Evolutionary conservation across 768 basidiomycete species (phyloP), one percentile per base, ranked within the genome.

Genomic region (Mycena capillaripes): DNA sequence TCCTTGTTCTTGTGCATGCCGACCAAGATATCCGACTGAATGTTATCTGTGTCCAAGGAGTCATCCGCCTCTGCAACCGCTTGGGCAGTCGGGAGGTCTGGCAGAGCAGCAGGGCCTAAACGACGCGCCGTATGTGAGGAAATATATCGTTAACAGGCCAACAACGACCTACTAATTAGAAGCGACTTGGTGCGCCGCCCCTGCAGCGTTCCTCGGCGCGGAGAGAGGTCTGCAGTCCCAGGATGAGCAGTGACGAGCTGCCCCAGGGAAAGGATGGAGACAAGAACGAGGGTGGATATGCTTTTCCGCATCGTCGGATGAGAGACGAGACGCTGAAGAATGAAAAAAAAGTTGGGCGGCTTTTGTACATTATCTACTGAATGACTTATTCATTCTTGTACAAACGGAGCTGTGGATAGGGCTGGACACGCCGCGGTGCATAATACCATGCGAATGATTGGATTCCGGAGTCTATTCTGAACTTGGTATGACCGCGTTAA

Each of bases 1-100:
- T 79, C 78, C 25, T 65, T 70, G 32, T 73, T 73, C 70, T 79
- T 79, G n/a, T 57, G 48, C 77, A 77, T 77, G 21, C 78, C 78
- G 16, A 69, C n/a, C 36, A 73, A 29, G 17, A 73, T 63, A 56
- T 73, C 72, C n/a, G 68, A 29, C 65, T 72, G 75, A 38, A 76
- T 72, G 65, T 76, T 73, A 48, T 76, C 75, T 3, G 38, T 69
- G 62, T 69, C 52, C 10, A 76, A 46, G 12, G 71, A 29, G 38
- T 62, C 60, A 21, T 66, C 61, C 14, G 61, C 9, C 5, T 19
- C 75, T 27, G 61, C 66, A 21, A 69, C 73, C 17, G 72, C 73
- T 21, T 74, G 19, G 8, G 59, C 48, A 27, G 70, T 76, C 11
- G 75, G 75, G 17, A 76, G 36, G 55, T 62, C 44, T 8, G 75